Base-by-base conservation (phyloP, 106 monocot genomes). In the Allium fistulosum region DNA sequence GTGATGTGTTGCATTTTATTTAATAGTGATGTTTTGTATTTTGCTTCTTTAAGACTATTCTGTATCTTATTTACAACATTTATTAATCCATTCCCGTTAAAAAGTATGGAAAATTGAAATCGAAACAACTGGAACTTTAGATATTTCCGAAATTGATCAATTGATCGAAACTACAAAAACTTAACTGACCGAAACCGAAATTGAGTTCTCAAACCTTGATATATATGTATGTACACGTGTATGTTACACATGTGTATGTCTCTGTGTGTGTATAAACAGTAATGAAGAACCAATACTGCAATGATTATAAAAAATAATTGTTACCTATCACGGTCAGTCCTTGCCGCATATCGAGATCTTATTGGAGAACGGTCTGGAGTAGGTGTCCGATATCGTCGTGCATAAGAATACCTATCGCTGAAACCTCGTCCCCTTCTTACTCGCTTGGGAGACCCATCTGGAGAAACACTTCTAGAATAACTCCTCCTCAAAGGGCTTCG, bases 361-460 rank as follows among this genome's bases (percentile, higher is more conserved):
- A 89, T 63, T 72, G 93, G 90, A 55, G 88, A 87, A 46, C 87
- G 88, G 57, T 87, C 89, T 26, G 92, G 86, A 45, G 96, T 86
- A 17, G 87, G 97, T 18, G 97, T 92, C 2, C 92, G 73, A 57
- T 97, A 92, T 48, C 82, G 72, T 69, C 97, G 76, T 13, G 89
- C 92, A 83, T 85, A 97, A 0, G 89, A 87, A 67, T 89, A 97
- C 14, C 75, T 79, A 59, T 92, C 76, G 50, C 87, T 97, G 56
- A 97, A 97, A 60, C 97, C 97, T 7, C 97, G 75, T 7, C 97
- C 97, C 57, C 92, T 78, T 72, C 89, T 78, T 17, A 92, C 82
- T 18, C 92, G 92, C 68, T 84, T 88, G 5, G 94, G 83, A 6
- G 90, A 90, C 28, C 76, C 88, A 78, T 84, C 87, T 12, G 88